Evolutionary conservation across 345 rosid genomes (phyloP).

Genomic region (Bruguiera sexangula): DNA sequence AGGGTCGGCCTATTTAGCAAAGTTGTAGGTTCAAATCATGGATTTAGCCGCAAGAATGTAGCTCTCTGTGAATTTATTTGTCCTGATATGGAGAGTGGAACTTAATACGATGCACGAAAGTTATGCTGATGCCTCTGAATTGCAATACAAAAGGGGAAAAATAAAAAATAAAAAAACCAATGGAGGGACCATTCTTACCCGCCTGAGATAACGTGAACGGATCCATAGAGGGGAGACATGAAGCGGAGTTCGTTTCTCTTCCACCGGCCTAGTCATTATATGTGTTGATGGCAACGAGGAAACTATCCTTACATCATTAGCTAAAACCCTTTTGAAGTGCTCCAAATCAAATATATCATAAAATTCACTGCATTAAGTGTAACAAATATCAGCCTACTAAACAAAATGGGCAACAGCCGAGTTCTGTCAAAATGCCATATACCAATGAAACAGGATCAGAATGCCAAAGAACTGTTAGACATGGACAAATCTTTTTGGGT

Average conservation of each 20-base stretch:
- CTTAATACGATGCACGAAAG: too few species aligned
- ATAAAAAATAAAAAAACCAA: neutral
- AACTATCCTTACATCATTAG: conserved; percentile 70
- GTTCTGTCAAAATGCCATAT: neutral
- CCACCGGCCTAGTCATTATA: conserved; percentile 79
- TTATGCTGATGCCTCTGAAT: too few species aligned
- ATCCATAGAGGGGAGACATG: conserved; percentile 93
- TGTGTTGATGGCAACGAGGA: conserved; percentile 78
- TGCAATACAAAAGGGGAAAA: too few species aligned
- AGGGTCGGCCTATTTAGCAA: too few species aligned
- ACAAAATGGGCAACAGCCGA: conserved; percentile 1
- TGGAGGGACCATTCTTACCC: conserved; percentile 41
- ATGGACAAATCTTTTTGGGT: neutral
- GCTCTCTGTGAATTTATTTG: too few species aligned
- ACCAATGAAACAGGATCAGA: neutral
- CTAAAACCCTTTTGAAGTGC: conserved; percentile 76
- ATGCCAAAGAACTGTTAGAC: neutral
- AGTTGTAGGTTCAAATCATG: too few species aligned
- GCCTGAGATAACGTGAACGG: conserved; percentile 74
- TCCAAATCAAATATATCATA: conserved; percentile 91
- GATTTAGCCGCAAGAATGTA: too few species aligned
- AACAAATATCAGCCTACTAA: neutral
- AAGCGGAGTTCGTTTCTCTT: conserved; percentile 71
- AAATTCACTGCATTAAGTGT: conserved; percentile 67
- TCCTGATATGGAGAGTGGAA: too few species aligned